Evolutionary conservation across 176 grass and related monocot genomes (phyloP).

Genomic region (Dactylis glomerata): DNA sequence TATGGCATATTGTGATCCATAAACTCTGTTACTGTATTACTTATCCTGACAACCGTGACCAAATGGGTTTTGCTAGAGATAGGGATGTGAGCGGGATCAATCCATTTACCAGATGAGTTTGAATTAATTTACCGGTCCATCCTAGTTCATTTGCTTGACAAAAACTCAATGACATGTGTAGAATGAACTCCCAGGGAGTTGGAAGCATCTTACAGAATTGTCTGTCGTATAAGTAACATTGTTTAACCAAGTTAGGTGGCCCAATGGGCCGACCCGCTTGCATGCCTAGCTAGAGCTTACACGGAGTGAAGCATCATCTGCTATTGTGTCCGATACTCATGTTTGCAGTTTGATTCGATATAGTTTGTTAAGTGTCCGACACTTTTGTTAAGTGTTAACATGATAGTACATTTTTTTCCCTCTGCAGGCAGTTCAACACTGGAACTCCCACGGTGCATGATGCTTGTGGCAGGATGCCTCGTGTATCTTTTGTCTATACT

Average conservation of each 20-base stretch:
- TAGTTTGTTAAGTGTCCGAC: background rate
- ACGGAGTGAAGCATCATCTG: background rate
- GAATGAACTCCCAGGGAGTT: background rate
- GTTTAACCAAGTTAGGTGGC: background rate
- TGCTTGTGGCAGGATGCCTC: constrained; percentile 28
- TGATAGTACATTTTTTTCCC: background rate
- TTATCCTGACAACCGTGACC: background rate
- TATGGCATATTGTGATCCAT: background rate
- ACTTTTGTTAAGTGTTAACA: background rate
- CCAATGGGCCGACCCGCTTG: background rate
- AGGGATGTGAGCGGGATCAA: background rate
- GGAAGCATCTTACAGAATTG: background rate
- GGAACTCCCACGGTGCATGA: constrained; percentile 4
- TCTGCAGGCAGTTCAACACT: constrained; percentile 28
- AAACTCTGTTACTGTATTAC: background rate
- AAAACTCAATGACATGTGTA: background rate
- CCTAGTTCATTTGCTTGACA: background rate
- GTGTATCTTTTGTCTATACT: constrained; percentile 21
- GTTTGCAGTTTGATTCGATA: background rate
- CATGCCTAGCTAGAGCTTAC: background rate
- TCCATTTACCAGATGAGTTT: background rate
- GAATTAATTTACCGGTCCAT: background rate
- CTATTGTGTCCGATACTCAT: background rate
- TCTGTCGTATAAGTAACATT: background rate
- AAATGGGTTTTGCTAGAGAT: background rate